Percentiles rank a stretch among this genome's conserved stretches.
These are phyloP conservation scores for Cutaneotrichosporon spelunceum DNA, from an alignment of 1,284 basidiomycete genomes.

Conservation along the genomic window DNA sequence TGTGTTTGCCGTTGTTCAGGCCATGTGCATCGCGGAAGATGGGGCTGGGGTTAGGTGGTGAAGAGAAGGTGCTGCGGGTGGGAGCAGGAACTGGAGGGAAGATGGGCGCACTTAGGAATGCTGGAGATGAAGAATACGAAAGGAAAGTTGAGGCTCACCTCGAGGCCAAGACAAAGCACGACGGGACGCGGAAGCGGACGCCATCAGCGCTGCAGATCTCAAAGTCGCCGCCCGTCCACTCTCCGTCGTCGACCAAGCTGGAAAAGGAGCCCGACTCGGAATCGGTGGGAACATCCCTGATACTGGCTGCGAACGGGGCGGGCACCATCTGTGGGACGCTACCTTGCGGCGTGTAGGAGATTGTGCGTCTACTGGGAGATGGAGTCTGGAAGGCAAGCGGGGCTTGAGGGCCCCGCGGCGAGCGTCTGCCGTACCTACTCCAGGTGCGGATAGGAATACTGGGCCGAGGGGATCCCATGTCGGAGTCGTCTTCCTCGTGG, in stretches of 20 bases:
- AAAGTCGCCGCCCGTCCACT: slow-evolving; percentile 18
- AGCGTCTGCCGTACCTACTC: no score
- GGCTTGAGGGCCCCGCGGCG: no score
- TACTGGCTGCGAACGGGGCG: not conserved
- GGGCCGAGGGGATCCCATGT: no score
- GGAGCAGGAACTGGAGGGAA: no score
- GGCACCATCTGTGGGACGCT: no score
- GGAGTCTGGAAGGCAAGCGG: no score
- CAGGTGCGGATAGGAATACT: no score
- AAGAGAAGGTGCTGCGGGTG: not conserved
- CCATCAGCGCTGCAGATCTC: slow-evolving; percentile 16
- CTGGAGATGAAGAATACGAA: not conserved
- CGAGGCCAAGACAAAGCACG: slow-evolving; percentile 8
- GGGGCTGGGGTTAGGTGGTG: not conserved
- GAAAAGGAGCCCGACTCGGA: not conserved
- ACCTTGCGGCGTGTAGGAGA: no score
- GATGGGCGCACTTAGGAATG: not conserved
- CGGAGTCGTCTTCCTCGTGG: no score
- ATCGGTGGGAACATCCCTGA: not conserved
- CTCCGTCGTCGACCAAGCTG: not conserved
- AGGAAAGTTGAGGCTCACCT: not conserved
- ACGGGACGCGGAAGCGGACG: slow-evolving; percentile 16
- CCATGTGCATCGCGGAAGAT: slow-evolving; percentile 1
- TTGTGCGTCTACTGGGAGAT: no score
- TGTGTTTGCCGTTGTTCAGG: not conserved